These are phyloP conservation scores for Pistacia vera DNA, from an alignment of 345 rosid species.

Conservation along the genomic window DNA sequence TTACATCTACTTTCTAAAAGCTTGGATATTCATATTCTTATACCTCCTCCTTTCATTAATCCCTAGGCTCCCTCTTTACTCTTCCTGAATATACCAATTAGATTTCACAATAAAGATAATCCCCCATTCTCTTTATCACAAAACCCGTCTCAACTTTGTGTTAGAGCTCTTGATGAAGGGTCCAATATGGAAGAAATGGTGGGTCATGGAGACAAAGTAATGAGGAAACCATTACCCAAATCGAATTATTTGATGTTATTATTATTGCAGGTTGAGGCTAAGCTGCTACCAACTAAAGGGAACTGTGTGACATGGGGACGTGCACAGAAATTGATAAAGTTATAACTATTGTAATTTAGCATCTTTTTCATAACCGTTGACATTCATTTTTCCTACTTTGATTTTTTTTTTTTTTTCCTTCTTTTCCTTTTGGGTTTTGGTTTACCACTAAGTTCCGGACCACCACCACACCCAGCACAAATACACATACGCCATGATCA, in stretches of 20 bases:
- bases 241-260: conserved; percentile 3
- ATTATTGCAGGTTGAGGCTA: conserved; percentile 4
- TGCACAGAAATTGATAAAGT: conserved; percentile 58
- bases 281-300: conserved; percentile 11
- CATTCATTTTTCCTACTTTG: conserved; percentile 31
- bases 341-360: conserved; percentile 30
- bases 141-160: too few species aligned
- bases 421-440: conserved; percentile 27
- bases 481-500: conserved; percentile 46
- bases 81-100: conserved; percentile 27
- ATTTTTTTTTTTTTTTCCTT: background rate
- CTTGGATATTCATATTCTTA: conserved; percentile 41
- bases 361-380: conserved; percentile 54
- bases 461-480: conserved; percentile 58
- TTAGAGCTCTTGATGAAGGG: background rate
- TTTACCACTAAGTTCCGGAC: conserved; percentile 44
- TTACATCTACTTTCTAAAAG: conserved; percentile 58
- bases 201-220: conserved; percentile 24
- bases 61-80: conserved; percentile 34
- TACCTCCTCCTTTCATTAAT: conserved; percentile 40
- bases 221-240: background rate
- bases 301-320: conserved; percentile 19
- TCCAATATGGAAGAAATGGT: conserved; percentile 13
- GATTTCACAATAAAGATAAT: too few species aligned
- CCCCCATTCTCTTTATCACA: background rate